These are phyloP conservation scores for Xanthoparmelia taractica DNA, from an alignment of 495 filamentous ascomycete genomes.

Conservation along the genomic window DNA sequence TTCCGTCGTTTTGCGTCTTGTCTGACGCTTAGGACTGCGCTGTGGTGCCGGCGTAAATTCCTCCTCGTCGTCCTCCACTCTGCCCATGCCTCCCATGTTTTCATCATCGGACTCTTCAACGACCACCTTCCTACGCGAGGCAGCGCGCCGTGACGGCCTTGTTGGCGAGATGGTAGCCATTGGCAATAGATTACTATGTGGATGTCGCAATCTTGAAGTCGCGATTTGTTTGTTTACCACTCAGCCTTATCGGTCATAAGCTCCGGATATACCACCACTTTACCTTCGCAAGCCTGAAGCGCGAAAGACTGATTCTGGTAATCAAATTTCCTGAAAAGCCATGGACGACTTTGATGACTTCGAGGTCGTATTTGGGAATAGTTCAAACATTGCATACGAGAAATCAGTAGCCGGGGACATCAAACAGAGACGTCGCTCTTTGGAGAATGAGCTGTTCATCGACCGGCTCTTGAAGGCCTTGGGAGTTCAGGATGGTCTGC, in stretches of 20 bases:
- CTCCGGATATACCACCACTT: neutral
- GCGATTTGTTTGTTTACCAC: constrained; percentile 12
- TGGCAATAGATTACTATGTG: constrained; percentile 15
- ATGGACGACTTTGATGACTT: constrained; percentile 42
- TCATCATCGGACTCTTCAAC: constrained; percentile 73
- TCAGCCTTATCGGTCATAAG: constrained; percentile 1
- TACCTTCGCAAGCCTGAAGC: neutral
- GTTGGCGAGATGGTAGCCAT: constrained; percentile 59
- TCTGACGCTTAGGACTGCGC: constrained; percentile 39
- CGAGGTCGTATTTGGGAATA: constrained; percentile 54
- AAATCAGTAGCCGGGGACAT: constrained; percentile 50
- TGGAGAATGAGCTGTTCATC: constrained; percentile 64
- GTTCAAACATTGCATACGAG: constrained; percentile 56
- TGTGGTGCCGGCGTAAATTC: constrained; percentile 72
- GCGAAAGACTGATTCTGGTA: neutral
- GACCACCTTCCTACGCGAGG: constrained; percentile 58
- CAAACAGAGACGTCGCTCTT: constrained; percentile 49
- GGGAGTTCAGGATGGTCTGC: constrained; percentile 58
- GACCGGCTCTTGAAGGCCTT: constrained; percentile 64
- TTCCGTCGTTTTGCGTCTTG: constrained; percentile 54
- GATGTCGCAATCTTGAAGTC: neutral
- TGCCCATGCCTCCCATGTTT: constrained; percentile 46
- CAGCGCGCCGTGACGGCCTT: constrained; percentile 67
- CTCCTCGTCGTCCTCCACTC: constrained; percentile 59
- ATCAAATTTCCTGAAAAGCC: neutral